Evolutionary conservation across 441 rosid genomes (phyloP).

Genomic region (Pelargonium citronellum): DNA sequence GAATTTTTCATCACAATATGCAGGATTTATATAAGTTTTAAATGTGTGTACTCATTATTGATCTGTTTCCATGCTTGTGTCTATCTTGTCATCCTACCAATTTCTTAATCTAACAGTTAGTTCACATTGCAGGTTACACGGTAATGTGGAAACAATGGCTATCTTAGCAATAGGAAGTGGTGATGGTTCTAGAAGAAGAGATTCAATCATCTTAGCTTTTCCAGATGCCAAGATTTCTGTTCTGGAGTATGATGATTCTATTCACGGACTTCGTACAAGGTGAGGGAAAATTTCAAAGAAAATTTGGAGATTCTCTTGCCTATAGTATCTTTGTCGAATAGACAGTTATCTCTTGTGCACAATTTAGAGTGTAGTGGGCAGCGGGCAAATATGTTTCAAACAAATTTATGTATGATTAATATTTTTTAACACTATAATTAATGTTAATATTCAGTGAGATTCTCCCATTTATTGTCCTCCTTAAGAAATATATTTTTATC

Average conservation of each 20-base stretch:
- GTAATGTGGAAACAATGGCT: slow-evolving; percentile 82
- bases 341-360: not conserved
- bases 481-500: no score
- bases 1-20: not conserved
- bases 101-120: slow-evolving; percentile 8
- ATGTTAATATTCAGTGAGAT: not conserved
- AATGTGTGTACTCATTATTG: not conserved
- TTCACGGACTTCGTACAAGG: slow-evolving; percentile 73
- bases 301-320: not conserved
- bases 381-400: not conserved
- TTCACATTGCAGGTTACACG: slow-evolving; percentile 58
- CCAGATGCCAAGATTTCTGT: slow-evolving; percentile 79
- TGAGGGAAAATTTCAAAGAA: slow-evolving; percentile 22
- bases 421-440: not conserved
- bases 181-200: slow-evolving; percentile 65
- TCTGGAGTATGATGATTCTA: slow-evolving; percentile 90
- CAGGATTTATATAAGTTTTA: not conserved
- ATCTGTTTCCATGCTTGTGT: not conserved
- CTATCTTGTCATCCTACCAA: slow-evolving; percentile 10
- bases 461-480: not conserved
- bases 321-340: not conserved
- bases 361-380: not conserved
- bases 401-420: not conserved
- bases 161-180: slow-evolving; percentile 66
- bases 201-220: slow-evolving; percentile 71